Conservation (phyloP, 768 basidiomycete species). For the Vararia minispora region DNA sequence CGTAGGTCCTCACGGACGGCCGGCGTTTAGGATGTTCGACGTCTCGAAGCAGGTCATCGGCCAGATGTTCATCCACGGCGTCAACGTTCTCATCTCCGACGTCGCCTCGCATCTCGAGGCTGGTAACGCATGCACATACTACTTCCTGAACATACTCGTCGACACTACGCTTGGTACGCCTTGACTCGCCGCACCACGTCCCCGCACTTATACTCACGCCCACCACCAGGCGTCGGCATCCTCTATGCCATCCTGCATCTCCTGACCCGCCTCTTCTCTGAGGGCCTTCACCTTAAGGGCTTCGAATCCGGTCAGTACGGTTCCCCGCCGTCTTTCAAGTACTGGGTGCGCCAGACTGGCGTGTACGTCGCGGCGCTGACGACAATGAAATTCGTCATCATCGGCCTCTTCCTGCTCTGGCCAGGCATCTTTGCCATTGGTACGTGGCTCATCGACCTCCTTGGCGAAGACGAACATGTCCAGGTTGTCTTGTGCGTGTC, state of each 20-base stretch:
- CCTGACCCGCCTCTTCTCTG: constrained; percentile 52
- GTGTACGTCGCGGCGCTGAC: constrained; percentile 76
- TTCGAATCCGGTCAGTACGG: constrained; percentile 88
- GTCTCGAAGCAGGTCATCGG: constrained; percentile 88
- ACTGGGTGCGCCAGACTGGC: constrained; percentile 68
- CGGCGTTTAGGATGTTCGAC: constrained; percentile 70
- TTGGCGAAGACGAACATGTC: constrained; percentile 47
- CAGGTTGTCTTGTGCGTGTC: constrained; percentile 72
- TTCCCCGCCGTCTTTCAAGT: constrained; percentile 59
- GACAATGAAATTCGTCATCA: constrained; percentile 87
- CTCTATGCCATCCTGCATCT: constrained; percentile 65
- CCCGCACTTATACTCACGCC: background rate
- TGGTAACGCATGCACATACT: constrained; percentile 82
- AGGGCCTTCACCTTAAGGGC: constrained; percentile 56
- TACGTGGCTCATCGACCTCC: constrained; percentile 82
- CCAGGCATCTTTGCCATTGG: constrained; percentile 64
- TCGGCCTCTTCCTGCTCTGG: constrained; percentile 59
- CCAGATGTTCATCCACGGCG: constrained; percentile 69
- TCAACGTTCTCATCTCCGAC: constrained; percentile 72
- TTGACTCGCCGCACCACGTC: background rate
- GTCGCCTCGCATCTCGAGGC: constrained; percentile 57
- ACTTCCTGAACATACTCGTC: constrained; percentile 87
- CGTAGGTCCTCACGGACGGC: constrained; percentile 5
- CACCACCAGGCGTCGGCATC: constrained; percentile 58
- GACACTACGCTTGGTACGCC: constrained; percentile 82